A percentile compares a stretch with the other conserved stretches of the same genome.
Evolutionary conservation across 2,329 filamentous ascomycete genomes (phyloP).

Genomic region (Plectosphaerella sp.): DNA sequence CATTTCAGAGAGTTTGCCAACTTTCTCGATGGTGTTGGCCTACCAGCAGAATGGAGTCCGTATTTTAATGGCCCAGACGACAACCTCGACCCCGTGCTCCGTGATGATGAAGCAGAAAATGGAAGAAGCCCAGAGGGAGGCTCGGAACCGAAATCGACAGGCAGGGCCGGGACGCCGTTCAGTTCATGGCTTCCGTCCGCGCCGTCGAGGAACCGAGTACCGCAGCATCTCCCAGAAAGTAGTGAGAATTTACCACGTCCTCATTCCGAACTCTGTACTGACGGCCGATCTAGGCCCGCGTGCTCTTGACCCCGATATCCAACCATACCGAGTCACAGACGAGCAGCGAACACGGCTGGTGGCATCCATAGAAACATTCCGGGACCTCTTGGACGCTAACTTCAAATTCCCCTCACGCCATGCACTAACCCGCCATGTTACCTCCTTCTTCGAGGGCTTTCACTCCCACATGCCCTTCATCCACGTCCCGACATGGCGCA

Average conservation of each 20-base stretch:
- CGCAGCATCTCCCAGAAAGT: conserved; percentile 13
- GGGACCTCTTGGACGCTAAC: conserved; percentile 19
- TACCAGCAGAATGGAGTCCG: conserved; percentile 32
- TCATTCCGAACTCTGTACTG: not conserved
- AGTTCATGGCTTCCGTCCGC: conserved; percentile 31
- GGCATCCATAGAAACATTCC: conserved; percentile 19
- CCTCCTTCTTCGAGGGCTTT: conserved; percentile 30
- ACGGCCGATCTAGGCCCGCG: conserved; percentile 9
- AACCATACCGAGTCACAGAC: conserved; percentile 22
- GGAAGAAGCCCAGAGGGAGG: conserved; percentile 8
- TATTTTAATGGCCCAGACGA: conserved; percentile 24
- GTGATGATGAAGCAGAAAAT: not conserved
- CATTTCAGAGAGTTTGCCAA: conserved; percentile 32
- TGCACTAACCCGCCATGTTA: conserved; percentile 28
- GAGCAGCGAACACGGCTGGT: conserved; percentile 24
- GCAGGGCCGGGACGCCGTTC: conserved; percentile 27
- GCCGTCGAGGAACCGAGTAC: conserved; percentile 21
- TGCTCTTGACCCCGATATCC: conserved; percentile 12
- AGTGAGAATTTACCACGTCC: conserved; percentile 9
- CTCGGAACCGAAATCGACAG: conserved; percentile 5
- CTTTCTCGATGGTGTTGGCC: conserved; percentile 30
- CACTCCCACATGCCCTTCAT: conserved; percentile 33
- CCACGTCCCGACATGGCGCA: conserved; percentile 26
- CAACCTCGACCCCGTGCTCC: conserved; percentile 15
- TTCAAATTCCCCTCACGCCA: conserved; percentile 30